phyloP scores from a whole-genome alignment of 208 protist genomes.

The Trichomonas tenax region DNA sequence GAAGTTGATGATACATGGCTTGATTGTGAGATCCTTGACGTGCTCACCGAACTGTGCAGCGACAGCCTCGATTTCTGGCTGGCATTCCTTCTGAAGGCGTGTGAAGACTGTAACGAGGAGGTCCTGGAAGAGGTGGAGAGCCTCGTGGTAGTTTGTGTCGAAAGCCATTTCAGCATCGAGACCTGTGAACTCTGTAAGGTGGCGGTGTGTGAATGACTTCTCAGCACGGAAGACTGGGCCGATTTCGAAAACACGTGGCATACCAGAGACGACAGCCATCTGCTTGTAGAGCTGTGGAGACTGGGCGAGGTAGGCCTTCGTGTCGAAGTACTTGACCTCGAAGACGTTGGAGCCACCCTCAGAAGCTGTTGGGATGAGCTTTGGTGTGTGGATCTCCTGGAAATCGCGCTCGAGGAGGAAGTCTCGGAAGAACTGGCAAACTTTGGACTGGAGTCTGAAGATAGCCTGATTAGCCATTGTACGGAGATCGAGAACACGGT shows the following conservation, averaged over 20 bases:
- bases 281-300: conserved; percentile 97
- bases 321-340: conserved; percentile 92
- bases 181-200: conserved; percentile 97
- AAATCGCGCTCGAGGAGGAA: conserved; percentile 57
- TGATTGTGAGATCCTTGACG: conserved; percentile 46
- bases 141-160: conserved; percentile 94
- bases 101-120: conserved; percentile 90
- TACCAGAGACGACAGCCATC: conserved; percentile 85
- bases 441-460: conserved; percentile 25
- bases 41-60: conserved; percentile 60
- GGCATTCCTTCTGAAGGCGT: conserved; percentile 52
- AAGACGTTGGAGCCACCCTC: conserved; percentile 65
- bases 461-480: conserved; percentile 29
- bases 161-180: conserved; percentile 99
- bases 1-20: conserved; percentile 5
- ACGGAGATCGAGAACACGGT: conserved; percentile 31
- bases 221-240: conserved; percentile 94
- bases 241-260: conserved; percentile 71
- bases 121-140: conserved; percentile 57
- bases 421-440: conserved; percentile 18
- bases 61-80: conserved; percentile 63
- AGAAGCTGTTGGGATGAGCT: conserved; percentile 68
- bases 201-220: conserved; percentile 94
- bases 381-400: conserved; percentile 96
- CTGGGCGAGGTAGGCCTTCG: conserved; percentile 92